Conservation (phyloP, 2,329 filamentous ascomycete species). For the Bipolaris bicolor region DNA sequence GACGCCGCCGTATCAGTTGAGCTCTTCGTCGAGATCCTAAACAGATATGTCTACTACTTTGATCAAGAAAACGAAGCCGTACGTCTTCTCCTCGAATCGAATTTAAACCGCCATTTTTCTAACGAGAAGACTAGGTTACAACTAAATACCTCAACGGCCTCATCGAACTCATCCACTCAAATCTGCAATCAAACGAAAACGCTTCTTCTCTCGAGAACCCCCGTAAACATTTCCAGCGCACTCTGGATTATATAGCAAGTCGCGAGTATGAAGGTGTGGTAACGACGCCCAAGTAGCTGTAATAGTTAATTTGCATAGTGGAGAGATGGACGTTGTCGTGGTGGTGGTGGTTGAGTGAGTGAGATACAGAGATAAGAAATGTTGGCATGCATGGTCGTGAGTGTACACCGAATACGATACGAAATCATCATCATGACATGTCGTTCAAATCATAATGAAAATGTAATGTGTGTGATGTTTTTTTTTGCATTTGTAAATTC, state of each 20-base stretch:
- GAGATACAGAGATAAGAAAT: neutral
- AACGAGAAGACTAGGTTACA: slow-evolving; percentile 66
- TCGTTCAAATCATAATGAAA: too few relatives aligned
- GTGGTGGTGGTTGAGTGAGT: neutral
- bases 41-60: slow-evolving; percentile 99
- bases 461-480: neutral
- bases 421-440: neutral
- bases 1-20: slow-evolving; percentile 97
- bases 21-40: slow-evolving; percentile 96
- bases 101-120: neutral
- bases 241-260: slow-evolving; percentile 88
- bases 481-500: neutral
- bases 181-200: slow-evolving; percentile 84
- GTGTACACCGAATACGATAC: neutral
- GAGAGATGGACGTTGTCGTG: neutral
- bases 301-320: neutral
- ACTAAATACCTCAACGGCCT: slow-evolving; percentile 98
- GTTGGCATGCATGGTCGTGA: neutral
- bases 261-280: slow-evolving; percentile 94
- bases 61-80: slow-evolving; percentile 98
- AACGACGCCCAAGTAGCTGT: slow-evolving; percentile 62
- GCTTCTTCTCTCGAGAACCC: slow-evolving; percentile 85
- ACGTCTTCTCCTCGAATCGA: slow-evolving; percentile 37
- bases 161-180: slow-evolving; percentile 97
- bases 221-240: slow-evolving; percentile 91